These are phyloP conservation scores for Acrasis kona DNA, from an alignment of 78 protist species.

Conservation along the genomic window DNA sequence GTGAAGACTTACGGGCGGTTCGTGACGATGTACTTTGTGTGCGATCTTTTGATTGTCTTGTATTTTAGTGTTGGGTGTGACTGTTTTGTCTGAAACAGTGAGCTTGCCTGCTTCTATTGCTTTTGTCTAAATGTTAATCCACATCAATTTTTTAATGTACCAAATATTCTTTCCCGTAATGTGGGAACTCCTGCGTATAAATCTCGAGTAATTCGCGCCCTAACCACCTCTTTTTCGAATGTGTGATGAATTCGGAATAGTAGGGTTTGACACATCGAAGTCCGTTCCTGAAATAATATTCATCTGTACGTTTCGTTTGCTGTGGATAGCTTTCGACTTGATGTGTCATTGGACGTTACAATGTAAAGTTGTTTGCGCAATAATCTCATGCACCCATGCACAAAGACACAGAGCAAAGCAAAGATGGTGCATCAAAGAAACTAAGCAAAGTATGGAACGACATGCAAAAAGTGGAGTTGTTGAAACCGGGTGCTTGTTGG, in stretches of 20 bases:
- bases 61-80: too few relatives aligned
- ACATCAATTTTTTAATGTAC: constrained; percentile 18
- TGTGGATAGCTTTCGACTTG: too few relatives aligned
- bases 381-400: too few relatives aligned
- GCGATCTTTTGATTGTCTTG: too few relatives aligned
- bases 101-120: background rate
- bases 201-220: constrained; percentile 48
- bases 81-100: constrained; percentile 9
- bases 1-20: constrained; percentile 56
- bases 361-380: too few relatives aligned
- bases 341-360: too few relatives aligned
- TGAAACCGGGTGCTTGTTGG: too few relatives aligned
- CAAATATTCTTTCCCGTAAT: background rate
- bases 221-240: constrained; percentile 64
- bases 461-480: too few relatives aligned
- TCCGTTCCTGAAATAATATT: constrained; percentile 10
- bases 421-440: too few relatives aligned
- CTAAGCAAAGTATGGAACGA: too few relatives aligned
- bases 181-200: constrained; percentile 39
- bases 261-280: constrained; percentile 59
- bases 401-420: too few relatives aligned
- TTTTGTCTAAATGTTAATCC: constrained; percentile 21
- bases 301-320: too few relatives aligned
- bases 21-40: constrained; percentile 75
- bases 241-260: constrained; percentile 22